phyloP scores from a whole-genome alignment of 2,329 filamentous ascomycete species.

The Fusarium avenaceum region DNA sequence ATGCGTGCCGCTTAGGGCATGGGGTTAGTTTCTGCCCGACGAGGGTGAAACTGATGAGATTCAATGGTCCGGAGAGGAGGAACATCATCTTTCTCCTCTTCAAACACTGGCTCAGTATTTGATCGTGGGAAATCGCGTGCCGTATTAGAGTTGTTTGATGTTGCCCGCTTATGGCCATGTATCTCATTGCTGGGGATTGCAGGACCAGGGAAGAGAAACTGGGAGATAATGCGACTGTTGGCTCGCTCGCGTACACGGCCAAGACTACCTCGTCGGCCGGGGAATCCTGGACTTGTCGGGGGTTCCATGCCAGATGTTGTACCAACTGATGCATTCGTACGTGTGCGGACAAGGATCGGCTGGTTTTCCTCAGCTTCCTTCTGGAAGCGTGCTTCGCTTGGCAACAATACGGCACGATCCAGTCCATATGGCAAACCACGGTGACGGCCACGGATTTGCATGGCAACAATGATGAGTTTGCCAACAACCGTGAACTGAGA shows the following conservation, averaged over 20 bases:
- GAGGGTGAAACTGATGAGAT: constrained; percentile 46
- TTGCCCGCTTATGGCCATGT: constrained; percentile 47
- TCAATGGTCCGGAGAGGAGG: constrained; percentile 45
- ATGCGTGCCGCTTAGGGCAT: constrained; percentile 36
- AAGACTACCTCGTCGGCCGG: constrained; percentile 54
- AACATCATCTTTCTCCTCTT: constrained; percentile 49
- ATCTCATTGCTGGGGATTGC: constrained; percentile 52
- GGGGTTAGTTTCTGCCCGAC: constrained; percentile 48
- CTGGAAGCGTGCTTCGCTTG: constrained; percentile 68
- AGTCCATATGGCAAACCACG: constrained; percentile 77
- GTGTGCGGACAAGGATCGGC: constrained; percentile 55
- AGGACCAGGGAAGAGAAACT: constrained; percentile 65
- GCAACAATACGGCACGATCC: constrained; percentile 71
- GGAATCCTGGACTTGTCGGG: constrained; percentile 41
- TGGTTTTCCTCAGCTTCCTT: constrained; percentile 66
- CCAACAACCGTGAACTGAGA: constrained; percentile 82
- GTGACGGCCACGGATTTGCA: constrained; percentile 78
- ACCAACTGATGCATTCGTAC: constrained; percentile 54
- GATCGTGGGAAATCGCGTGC: constrained; percentile 43
- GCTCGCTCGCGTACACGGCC: constrained; percentile 56
- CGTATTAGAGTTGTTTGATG: constrained; percentile 50
- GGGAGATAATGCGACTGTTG: constrained; percentile 60
- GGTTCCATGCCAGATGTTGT: constrained; percentile 49
- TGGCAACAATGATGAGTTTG: constrained; percentile 77
- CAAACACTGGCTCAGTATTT: constrained; percentile 47